phyloP scores from a whole-genome alignment of 352 stramenopile species.

The Pythium rhizo-oryzae region DNA sequence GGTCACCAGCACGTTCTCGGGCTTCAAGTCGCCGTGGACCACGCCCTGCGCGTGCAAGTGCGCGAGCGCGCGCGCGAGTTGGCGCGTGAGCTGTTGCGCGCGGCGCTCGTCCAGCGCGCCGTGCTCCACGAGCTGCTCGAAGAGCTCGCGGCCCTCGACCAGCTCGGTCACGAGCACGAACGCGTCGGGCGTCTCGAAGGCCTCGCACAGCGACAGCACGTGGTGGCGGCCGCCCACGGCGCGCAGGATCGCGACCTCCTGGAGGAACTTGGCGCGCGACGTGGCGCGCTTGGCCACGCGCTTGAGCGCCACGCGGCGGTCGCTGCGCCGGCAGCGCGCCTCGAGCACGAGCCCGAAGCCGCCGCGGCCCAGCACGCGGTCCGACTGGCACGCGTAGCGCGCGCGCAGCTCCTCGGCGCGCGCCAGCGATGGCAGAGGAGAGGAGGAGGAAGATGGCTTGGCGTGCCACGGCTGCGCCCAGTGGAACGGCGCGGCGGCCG shows the following conservation, averaged over 20 bases:
- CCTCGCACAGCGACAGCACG: conserved; percentile 36
- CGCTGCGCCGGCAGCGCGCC: conserved; percentile 28
- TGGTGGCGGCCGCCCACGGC: conserved; percentile 31
- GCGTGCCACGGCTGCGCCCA: background rate
- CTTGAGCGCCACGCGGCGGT: conserved; percentile 40
- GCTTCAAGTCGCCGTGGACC: conserved; percentile 44
- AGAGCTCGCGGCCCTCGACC: conserved; percentile 38
- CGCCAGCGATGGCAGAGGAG: background rate
- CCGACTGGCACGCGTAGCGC: conserved; percentile 16
- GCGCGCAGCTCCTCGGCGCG: conserved; percentile 15
- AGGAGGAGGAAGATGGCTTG: conserved; percentile 4
- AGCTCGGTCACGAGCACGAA: conserved; percentile 45
- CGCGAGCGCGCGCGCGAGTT: conserved; percentile 28
- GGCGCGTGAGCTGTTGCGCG: conserved; percentile 23
- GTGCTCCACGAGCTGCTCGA: conserved; percentile 33
- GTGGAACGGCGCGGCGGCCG: background rate
- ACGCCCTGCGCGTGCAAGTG: conserved; percentile 36
- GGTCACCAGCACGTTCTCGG: conserved; percentile 39
- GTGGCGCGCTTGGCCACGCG: conserved; percentile 36
- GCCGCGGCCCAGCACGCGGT: conserved; percentile 29
- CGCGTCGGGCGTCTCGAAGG: conserved; percentile 41
- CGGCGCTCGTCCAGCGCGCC: conserved; percentile 29
- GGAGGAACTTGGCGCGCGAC: conserved; percentile 37
- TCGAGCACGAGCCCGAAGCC: conserved; percentile 37
- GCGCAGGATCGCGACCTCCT: conserved; percentile 40